Evolutionary conservation across 345 rosid species (phyloP).

Genomic region (Salix brachista): DNA sequence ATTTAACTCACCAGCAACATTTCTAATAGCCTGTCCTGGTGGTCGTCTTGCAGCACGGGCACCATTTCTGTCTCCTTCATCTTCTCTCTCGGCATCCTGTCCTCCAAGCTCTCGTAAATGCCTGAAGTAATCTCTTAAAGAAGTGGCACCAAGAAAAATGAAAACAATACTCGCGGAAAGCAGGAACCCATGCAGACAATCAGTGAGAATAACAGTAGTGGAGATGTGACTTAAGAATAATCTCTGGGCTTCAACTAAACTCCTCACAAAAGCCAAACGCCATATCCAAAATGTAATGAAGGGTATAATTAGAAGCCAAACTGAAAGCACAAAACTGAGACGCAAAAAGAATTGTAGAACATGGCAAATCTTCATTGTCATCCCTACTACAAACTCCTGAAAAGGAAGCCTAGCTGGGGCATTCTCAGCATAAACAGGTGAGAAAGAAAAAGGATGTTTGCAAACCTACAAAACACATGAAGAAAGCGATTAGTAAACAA

Average conservation of each 20-base stretch:
- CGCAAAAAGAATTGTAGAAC: slow-evolving; percentile 89
- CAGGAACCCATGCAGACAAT: slow-evolving; percentile 95
- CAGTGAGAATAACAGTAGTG: slow-evolving; percentile 81
- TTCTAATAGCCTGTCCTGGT: slow-evolving; percentile 69
- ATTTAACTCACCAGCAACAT: slow-evolving; percentile 71
- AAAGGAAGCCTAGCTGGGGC: slow-evolving; percentile 98
- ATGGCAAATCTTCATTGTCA: slow-evolving; percentile 92
- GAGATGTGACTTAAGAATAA: slow-evolving; percentile 88
- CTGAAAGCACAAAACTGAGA: slow-evolving; percentile 87
- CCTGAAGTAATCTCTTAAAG: slow-evolving; percentile 91
- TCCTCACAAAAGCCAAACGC: slow-evolving; percentile 90
- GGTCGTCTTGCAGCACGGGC: slow-evolving; percentile 81
- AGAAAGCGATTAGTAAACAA: background rate
- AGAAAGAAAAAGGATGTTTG: slow-evolving; percentile 92
- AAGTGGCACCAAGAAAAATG: slow-evolving; percentile 95
- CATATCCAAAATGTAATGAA: slow-evolving; percentile 97
- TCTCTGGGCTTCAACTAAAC: slow-evolving; percentile 89
- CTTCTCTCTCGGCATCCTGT: slow-evolving; percentile 92
- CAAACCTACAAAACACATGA: slow-evolving; percentile 58
- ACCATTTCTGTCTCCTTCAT: slow-evolving; percentile 85
- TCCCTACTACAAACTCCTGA: slow-evolving; percentile 95
- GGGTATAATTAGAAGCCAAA: slow-evolving; percentile 94
- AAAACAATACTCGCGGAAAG: slow-evolving; percentile 96
- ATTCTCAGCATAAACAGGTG: slow-evolving; percentile 94
- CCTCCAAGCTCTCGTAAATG: slow-evolving; percentile 93